These are phyloP conservation scores for maize (Zea mays) DNA, from an alignment of 176 grass and related monocot genomes.

Conservation along the genomic window DNA sequence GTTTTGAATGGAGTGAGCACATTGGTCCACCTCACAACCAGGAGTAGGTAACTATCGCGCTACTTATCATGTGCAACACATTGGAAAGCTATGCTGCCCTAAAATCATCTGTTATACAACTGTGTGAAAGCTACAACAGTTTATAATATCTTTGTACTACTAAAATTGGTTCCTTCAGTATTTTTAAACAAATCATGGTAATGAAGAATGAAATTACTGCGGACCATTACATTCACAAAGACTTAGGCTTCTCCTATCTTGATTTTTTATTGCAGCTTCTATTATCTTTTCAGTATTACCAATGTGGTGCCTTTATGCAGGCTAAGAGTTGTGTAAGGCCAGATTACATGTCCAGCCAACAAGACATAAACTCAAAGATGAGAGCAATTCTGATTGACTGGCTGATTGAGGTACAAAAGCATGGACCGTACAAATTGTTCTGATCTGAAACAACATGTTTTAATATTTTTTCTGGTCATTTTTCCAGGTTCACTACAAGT, in stretches of 20 bases:
- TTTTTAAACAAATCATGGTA: slow-evolving; percentile 5
- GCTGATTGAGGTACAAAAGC: slow-evolving; percentile 76
- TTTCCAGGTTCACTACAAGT: slow-evolving; percentile 87
- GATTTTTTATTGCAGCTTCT: not conserved
- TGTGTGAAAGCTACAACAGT: slow-evolving; percentile 1
- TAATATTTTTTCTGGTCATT: slow-evolving; percentile 28
- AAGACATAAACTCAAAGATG: slow-evolving; percentile 93
- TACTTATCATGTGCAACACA: slow-evolving; percentile 9
- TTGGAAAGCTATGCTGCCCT: not conserved
- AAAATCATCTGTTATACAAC: not conserved
- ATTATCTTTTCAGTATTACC: slow-evolving; percentile 32
- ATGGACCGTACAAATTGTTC: not conserved
- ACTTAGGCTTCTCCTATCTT: slow-evolving; percentile 12
- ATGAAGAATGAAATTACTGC: not conserved
- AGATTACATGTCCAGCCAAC: slow-evolving; percentile 78
- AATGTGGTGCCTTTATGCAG: slow-evolving; percentile 48
- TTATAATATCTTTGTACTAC: not conserved
- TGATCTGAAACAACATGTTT: not conserved
- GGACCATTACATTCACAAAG: not conserved
- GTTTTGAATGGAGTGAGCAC: not conserved
- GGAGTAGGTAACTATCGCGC: not conserved
- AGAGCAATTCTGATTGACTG: slow-evolving; percentile 84
- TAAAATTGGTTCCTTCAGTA: not conserved
- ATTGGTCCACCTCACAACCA: not conserved
- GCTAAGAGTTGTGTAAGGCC: slow-evolving; percentile 52